Percentiles rank a stretch among this genome's conserved stretches.
These are phyloP conservation scores for Pholiota conissans DNA, from an alignment of 768 basidiomycete genomes.

Conservation along the genomic window DNA sequence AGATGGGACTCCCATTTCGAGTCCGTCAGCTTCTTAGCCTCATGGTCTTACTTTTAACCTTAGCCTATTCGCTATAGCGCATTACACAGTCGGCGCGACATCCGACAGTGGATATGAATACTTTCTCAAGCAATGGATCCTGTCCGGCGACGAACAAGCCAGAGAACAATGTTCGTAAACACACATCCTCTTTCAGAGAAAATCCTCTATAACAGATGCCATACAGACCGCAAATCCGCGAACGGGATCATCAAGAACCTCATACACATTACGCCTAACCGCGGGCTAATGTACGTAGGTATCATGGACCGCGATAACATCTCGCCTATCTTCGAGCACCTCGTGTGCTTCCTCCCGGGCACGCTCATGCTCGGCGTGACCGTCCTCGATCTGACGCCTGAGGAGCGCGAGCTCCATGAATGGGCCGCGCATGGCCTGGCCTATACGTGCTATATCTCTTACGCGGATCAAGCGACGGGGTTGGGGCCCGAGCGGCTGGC, in stretches of 20 bases:
- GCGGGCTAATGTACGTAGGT: constrained; percentile 65
- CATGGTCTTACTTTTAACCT: background rate
- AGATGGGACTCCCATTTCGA: constrained; percentile 22
- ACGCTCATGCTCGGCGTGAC: constrained; percentile 63
- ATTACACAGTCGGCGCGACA: constrained; percentile 53
- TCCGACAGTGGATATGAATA: constrained; percentile 72
- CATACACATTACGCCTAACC: constrained; percentile 54
- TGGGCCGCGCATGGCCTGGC: constrained; percentile 76
- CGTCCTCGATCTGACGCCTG: constrained; percentile 37
- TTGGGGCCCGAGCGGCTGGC: constrained; percentile 60
- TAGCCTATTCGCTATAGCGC: constrained; percentile 25
- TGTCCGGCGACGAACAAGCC: constrained; percentile 47
- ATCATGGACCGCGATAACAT: constrained; percentile 39
- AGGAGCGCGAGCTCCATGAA: constrained; percentile 47
- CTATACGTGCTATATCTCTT: constrained; percentile 65
- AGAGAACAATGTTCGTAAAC: constrained; percentile 54
- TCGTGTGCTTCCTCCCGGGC: constrained; percentile 71
- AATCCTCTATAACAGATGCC: background rate
- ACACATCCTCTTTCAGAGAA: background rate
- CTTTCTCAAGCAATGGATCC: constrained; percentile 62
- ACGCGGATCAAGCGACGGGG: constrained; percentile 65
- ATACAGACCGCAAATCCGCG: constrained; percentile 50
- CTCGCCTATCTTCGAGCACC: constrained; percentile 57
- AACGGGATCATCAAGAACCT: constrained; percentile 57
- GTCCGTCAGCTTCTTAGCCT: constrained; percentile 18